Evolutionary conservation across 768 basidiomycete genomes (phyloP), one percentile per base, ranked within the genome.

Genomic region (Xerocomellus intermedius): DNA sequence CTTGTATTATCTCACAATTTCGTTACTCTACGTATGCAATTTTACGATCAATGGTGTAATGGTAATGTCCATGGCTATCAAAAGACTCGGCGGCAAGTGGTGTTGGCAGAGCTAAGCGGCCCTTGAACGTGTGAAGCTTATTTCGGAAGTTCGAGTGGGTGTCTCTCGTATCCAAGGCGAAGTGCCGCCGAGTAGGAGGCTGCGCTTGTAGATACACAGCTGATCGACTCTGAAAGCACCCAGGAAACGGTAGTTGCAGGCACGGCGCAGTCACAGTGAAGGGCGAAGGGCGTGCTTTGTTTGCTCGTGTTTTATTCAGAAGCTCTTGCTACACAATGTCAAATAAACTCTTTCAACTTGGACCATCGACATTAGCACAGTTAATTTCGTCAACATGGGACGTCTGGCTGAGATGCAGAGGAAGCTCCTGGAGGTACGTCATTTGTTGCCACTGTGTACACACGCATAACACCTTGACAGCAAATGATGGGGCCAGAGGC

Each of bases 401-500:
- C 83, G 92, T 45, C 83, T 98, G 53, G 95, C 95, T 56, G 95
- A 98, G 74, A 92, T 94, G 91, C 95, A 98, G 78, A 85, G 94
- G 61, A 97, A 93, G 88, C 90, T 98, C 74, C 71, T 83, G 48
- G 79, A 83, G 75, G 82, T 80, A 61, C n/a, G 73, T 78, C 53
- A 79, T 77, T 77, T 72, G 17, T 37, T 48, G 19, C 2, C 43
- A 45, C 52, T 51, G 9, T 41, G 53, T 19, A 26, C 9, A 42
- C 35, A 26, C 22, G 47, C 16, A 39, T 63, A 44, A 59, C 28
- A 32, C 33, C 17, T 42, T 56, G 56, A 48, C 59, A 97, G 95
- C 95, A 97, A 95, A 97, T 96, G 94, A 98, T 98, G 95, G 96
- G 94, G n/a, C 91, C 96, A 43, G 96, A 99, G 76, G 94, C 97